Base-by-base conservation (phyloP, 1,284 basidiomycete genomes). In the Mycena sp. region DNA sequence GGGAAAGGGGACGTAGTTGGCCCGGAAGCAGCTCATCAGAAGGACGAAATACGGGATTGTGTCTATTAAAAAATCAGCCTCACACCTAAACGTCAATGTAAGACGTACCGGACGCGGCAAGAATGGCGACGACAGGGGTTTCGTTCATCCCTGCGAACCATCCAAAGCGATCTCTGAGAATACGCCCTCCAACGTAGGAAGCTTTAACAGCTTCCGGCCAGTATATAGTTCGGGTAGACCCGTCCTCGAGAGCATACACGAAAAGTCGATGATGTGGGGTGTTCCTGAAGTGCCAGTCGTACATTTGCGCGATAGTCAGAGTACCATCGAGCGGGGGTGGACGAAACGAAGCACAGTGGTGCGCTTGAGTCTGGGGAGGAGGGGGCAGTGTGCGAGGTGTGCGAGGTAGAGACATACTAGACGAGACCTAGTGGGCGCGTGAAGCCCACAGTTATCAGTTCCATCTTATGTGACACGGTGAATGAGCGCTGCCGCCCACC, bases 241-340 rank as follows among this genome's bases (percentile, higher is more conserved):
- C 70, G 11, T 73, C 69, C 4, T 68, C 72, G 21, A 72, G 70
- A 19, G 72, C 71, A 55, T 74, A 81, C 3, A 72, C 69, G 49
- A 78, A 79, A 1, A 79, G 59, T 3, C 75, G 75, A 58, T 79
- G 77, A 3, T 76, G 61, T 0, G 77, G 71, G 38, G 70, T 78
- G 43, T 79, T 61, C 30, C 69, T 49, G 6, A 69, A 65, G 43
- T 82, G 76, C 69, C 72, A 78, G 21, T 78, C 76, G 58, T 74
- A 77, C 1, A 80, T 63, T 53, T 81, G 75, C 0, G 77, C 74
- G 11, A 81, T 32, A 9, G 75, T 73, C 23, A 79, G 59, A 2
- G 75, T 69, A 17, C 74, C 76, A 62, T 80, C 76, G 25, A 80
- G 63, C 0, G 77, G 74, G 10, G 80, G 79, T 1, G 14, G 50